phyloP scores from a whole-genome alignment of 371 early-diverging fungal genomes.

The Nematocida homosporus region DNA sequence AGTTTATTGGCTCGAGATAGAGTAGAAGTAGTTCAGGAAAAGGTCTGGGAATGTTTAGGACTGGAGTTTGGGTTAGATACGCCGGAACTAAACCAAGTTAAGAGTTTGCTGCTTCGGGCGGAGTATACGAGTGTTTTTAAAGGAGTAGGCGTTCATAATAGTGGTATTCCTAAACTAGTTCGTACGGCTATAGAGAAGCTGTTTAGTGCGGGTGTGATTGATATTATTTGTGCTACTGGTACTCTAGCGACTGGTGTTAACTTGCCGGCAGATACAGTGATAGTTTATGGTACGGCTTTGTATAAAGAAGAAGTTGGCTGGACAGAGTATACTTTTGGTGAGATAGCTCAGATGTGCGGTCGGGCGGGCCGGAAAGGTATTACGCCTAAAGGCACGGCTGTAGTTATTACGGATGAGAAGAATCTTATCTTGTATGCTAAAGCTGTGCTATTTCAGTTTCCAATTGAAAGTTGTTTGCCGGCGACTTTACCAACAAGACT shows the following conservation, averaged over 20 bases:
- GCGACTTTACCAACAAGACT: slow-evolving; percentile 14
- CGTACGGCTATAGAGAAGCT: slow-evolving; percentile 85
- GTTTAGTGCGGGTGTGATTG: slow-evolving; percentile 81
- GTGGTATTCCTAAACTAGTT: slow-evolving; percentile 88
- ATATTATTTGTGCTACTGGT: slow-evolving; percentile 90
- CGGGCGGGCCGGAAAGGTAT: slow-evolving; percentile 81
- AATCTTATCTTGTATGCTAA: neutral
- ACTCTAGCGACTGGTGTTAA: slow-evolving; percentile 99
- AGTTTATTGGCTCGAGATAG: slow-evolving; percentile 8
- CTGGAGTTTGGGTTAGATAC: neutral
- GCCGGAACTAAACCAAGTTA: neutral
- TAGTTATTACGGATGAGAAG: slow-evolving; percentile 14
- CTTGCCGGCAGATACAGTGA: slow-evolving; percentile 93
- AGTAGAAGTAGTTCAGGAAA: neutral
- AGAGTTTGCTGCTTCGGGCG: neutral
- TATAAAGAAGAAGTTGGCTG: slow-evolving; percentile 82
- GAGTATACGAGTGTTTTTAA: neutral
- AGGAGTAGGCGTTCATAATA: slow-evolving; percentile 94
- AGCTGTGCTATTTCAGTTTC: slow-evolving; percentile 28
- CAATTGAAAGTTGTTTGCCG: slow-evolving; percentile 16
- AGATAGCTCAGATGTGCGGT: slow-evolving; percentile 88
- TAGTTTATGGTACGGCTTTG: slow-evolving; percentile 95
- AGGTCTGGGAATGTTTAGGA: neutral
- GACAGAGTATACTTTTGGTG: slow-evolving; percentile 68
- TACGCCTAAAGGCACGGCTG: neutral